Evolutionary conservation across 345 rosid species (phyloP).

Genomic region (Garcia nutans): DNA sequence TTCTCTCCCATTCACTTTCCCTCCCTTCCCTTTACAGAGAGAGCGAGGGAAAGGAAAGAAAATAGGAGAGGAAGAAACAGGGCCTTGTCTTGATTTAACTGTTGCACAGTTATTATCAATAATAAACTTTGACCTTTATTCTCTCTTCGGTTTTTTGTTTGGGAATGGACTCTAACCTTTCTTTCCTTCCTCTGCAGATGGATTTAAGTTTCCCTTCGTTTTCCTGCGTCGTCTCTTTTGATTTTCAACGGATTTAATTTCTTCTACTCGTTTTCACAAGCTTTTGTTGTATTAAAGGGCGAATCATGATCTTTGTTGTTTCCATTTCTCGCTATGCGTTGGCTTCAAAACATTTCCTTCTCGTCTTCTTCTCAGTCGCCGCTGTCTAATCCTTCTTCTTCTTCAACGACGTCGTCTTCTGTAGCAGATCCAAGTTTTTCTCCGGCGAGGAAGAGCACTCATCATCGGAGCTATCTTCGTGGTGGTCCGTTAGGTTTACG

Average conservation of each 20-base stretch:
- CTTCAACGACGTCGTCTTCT: slow-evolving; percentile 20
- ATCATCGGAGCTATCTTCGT: background rate
- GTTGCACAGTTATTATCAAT: background rate
- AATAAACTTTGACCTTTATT: background rate
- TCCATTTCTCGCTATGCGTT: slow-evolving; percentile 62
- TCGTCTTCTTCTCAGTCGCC: slow-evolving; percentile 33
- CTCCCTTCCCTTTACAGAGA: background rate
- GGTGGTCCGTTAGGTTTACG: slow-evolving; percentile 8
- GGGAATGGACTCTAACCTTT: background rate
- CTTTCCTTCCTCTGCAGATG: background rate
- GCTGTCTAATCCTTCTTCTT: background rate
- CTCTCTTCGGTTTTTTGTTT: background rate
- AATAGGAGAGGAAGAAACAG: background rate
- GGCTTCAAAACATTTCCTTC: slow-evolving; percentile 60
- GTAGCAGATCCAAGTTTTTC: background rate
- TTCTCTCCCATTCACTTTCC: background rate
- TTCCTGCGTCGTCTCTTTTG: background rate
- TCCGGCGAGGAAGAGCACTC: background rate
- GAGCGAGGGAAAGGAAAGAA: background rate
- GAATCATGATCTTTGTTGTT: background rate
- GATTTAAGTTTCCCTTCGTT: background rate
- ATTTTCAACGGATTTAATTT: background rate
- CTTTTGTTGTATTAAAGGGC: background rate
- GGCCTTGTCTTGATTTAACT: background rate
- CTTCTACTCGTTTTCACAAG: no score